Percentiles rank a stretch among this genome's conserved stretches.
Evolutionary conservation across 2,329 filamentous ascomycete species (phyloP).

Genomic region (Exophiala phaeomuriformis): DNA sequence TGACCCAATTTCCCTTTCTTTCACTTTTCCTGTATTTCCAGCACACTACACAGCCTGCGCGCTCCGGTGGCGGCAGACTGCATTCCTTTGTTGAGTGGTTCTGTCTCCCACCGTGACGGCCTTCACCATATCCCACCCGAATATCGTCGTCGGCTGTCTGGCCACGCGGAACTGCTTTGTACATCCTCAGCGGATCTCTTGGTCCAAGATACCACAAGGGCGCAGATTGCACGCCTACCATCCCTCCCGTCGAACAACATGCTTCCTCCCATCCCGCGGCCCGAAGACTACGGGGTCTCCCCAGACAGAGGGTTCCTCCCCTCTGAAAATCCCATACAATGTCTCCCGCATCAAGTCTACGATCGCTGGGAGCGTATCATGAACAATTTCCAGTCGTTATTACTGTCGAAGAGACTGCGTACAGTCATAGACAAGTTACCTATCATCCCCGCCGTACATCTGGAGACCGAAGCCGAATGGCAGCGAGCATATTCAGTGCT

Average conservation of each 20-base stretch:
- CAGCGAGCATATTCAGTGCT: constrained; percentile 74
- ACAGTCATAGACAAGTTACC: constrained; percentile 73
- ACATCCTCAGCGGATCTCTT: neutral
- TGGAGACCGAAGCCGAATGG: constrained; percentile 85
- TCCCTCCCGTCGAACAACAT: constrained; percentile 30
- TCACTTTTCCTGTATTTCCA: constrained; percentile 2
- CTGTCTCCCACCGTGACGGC: neutral
- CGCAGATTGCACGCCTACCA: neutral
- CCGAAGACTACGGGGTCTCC: constrained; percentile 65
- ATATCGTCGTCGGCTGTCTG: no score
- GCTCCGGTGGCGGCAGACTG: neutral
- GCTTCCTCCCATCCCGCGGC: constrained; percentile 42
- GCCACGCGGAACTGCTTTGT: neutral
- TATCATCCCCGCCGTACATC: constrained; percentile 70
- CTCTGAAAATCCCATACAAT: constrained; percentile 66
- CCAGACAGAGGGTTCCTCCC: constrained; percentile 76
- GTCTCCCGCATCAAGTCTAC: constrained; percentile 84
- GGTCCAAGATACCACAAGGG: neutral
- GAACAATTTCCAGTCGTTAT: constrained; percentile 75
- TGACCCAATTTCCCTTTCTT: constrained; percentile 8
- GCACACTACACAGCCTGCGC: neutral
- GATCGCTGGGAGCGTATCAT: constrained; percentile 86
- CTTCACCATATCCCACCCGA: no score
- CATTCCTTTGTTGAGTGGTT: neutral
- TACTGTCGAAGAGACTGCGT: constrained; percentile 76